Base-by-base conservation (phyloP, 169 alveolate genomes). In the Plasmodium falciparum region DNA sequence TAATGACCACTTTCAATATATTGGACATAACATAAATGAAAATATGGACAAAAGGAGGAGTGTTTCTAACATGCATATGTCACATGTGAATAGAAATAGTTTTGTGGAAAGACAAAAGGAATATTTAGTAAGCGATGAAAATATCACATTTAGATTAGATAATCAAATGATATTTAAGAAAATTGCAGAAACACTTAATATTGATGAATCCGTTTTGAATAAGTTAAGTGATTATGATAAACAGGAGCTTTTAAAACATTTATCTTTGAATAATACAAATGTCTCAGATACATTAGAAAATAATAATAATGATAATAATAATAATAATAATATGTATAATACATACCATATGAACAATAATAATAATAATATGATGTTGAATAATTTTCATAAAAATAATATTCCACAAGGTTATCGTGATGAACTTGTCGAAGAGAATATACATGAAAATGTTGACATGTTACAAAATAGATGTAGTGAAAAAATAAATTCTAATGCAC, bases 211-310 rank as follows among this genome's bases (percentile, higher is more conserved):
- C 59, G 43, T 74, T 1, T 29, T 59, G 12, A 74, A 61, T 54
- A 74, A 61, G 43, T 20, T 74, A 45, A 74, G 88, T 66, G 74
- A 74, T 17, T 39, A 20, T 26, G 88, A 74, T 39, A 74, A 45
- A 45, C 39, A 61, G 12, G 74, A 74, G 47, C 71, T 74, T 13
- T 50, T 74, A 43, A 58, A 74, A 15, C 74, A 61, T 49, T 49
- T 74, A 15, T 2, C 15, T 7, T 74, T 74, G 45, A 74, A 24
- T 15, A 59, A 74, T 61, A 15, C 47, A 1, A 61, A 74, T 22
- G 17, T 2, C 9, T 49, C 6, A 15, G 74, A 73, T 13, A 8
- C 58, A 1, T 73, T 29, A n/a, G 86, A 49, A 58, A 54, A 52
- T 54, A 17, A n/a, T 2, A 56, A 62, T 24, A 6, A 20, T 20